These are phyloP conservation scores for Vaccinium myrtillus DNA, from an alignment of 148 eudicot species.

Conservation along the genomic window DNA sequence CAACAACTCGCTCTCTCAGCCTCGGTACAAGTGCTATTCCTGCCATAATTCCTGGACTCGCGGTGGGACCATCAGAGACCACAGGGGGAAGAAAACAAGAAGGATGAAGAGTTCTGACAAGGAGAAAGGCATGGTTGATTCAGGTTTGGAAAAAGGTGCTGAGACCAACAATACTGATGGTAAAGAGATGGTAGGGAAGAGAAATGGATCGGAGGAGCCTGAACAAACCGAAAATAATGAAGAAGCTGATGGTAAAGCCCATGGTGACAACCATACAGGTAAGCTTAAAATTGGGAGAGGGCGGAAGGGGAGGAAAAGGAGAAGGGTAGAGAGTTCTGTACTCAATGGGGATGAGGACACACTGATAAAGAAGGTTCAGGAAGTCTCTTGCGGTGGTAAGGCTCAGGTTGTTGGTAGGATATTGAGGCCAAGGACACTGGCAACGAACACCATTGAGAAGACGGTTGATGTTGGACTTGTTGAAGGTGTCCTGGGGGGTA, in stretches of 20 bases:
- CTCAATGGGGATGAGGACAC: background rate
- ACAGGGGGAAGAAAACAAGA: background rate
- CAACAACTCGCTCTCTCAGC: background rate
- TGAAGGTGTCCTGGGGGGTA: conserved; percentile 7
- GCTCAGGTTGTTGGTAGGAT: conserved; percentile 16
- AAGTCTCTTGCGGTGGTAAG: conserved; percentile 14
- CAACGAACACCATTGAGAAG: conserved; percentile 12
- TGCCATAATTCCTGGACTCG: background rate
- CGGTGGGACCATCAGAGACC: background rate
- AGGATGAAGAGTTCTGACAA: conserved; percentile 15
- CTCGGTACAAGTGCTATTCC: background rate
- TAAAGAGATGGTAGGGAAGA: background rate
- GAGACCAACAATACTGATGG: background rate
- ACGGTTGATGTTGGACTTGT: conserved; percentile 15
- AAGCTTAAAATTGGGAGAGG: conserved; percentile 17
- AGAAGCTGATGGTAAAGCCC: conserved; percentile 13
- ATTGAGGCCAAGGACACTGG: conserved; percentile 20
- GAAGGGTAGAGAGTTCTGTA: conserved; percentile 26
- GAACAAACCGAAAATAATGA: conserved; percentile 17
- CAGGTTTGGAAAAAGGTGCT: background rate
- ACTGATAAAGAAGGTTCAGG: conserved; percentile 22
- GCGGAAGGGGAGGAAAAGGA: conserved; percentile 27
- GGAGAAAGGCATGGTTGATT: background rate
- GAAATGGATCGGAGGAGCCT: conserved; percentile 3
- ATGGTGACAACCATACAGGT: background rate